phyloP scores from a whole-genome alignment of 2,329 filamentous ascomycete genomes.

The Verticillium nubilum region DNA sequence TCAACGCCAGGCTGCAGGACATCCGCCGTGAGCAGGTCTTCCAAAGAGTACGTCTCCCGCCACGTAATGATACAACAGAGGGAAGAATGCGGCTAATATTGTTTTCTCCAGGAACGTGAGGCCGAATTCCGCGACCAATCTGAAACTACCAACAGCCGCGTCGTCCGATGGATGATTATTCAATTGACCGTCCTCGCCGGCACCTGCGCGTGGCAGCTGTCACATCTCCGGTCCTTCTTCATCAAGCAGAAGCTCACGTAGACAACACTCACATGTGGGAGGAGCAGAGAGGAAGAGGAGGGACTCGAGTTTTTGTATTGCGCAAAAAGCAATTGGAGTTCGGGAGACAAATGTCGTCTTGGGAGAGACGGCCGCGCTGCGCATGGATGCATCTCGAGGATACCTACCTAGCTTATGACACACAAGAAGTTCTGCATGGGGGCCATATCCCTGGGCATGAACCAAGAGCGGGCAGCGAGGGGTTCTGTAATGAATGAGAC shows the following conservation, averaged over 20 bases:
- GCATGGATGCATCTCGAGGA: neutral
- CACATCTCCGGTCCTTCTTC: slow-evolving; percentile 93
- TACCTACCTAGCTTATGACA: neutral
- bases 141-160: slow-evolving; percentile 84
- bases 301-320: neutral
- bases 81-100: neutral
- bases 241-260: slow-evolving; percentile 99
- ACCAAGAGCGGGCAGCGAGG: neutral
- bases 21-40: slow-evolving; percentile 94
- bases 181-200: slow-evolving; percentile 78
- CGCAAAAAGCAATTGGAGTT: neutral
- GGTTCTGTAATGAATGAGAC: neutral
- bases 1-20: slow-evolving; percentile 82
- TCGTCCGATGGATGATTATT: slow-evolving; percentile 89
- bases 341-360: neutral
- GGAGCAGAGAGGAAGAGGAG: neutral
- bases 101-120: slow-evolving; percentile 72
- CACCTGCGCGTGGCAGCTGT: slow-evolving; percentile 96
- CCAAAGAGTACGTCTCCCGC: slow-evolving; percentile 63
- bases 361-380: neutral
- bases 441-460: neutral
- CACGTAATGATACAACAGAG: neutral
- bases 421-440: neutral
- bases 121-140: slow-evolving; percentile 98
- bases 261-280: slow-evolving; percentile 10